Base-by-base conservation (phyloP, 2,329 filamentous ascomycete species). In the Sporothrix pallida region DNA sequence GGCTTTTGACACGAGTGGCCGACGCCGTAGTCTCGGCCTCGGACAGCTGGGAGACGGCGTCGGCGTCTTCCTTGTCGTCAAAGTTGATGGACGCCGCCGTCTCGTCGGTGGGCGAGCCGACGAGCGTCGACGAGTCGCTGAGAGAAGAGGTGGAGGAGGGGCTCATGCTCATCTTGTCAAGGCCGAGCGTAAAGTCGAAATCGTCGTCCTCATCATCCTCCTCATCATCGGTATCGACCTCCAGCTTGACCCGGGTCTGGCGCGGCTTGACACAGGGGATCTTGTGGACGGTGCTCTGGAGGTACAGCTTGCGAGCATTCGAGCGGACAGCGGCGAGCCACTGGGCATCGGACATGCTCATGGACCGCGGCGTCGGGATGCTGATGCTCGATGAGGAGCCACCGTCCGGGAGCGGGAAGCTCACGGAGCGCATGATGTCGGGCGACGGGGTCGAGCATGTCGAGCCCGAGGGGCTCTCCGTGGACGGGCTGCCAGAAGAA, bases 291-390 rank as follows among this genome's bases (percentile, higher is more conserved):
- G 26, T 20, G 67, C 67, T 20, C 2, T 20, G 67, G 5, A 52
- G 48, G n/a, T 69, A 69, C 4, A 69, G 23, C 26, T 52, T 42
- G 67, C 46, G 48, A 5, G 67, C 46, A 5, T 37, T 15, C 7
- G 46, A 42, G 42, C 67, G 67, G 17, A 69, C 48, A 20, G 48
- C 48, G 8, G 48, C 26, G 26, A 69, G 46, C 67, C 67, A 69
- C 17, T 56, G 46, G 1, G 48, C 48, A 17, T 69, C 67, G 8
- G 67, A 42, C 48, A 69, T 54, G 48, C 67, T 54, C 67, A 54
- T 56, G 15, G 26, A 20, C 23, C 48, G 17, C 8, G 67, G 48
- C 2, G 67, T 54, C 10, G 67, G 67, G 48, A n/a, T 42, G 9
- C 3, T 37, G 31, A 37, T 37, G 31, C 31, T 37, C 31, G 46